A percentile compares a stretch with the other conserved stretches of the same genome.
phyloP scores from a whole-genome alignment of 495 filamentous ascomycete species.

The Lichina pygmaea region DNA sequence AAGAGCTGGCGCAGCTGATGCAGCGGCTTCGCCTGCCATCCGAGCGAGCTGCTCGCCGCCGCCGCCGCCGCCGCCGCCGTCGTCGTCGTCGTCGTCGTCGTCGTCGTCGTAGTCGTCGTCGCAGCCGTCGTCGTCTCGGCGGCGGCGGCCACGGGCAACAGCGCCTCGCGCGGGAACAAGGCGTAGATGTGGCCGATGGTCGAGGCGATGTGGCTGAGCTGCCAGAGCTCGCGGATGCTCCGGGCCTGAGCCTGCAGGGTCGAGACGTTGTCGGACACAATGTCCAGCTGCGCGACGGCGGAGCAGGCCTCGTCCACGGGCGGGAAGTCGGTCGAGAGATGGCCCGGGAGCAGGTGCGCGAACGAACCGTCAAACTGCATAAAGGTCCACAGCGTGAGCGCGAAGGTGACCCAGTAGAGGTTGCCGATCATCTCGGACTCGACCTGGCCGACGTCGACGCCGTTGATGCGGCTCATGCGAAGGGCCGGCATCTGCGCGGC shows the following conservation, averaged over 20 bases:
- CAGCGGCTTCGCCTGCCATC: conserved; percentile 3
- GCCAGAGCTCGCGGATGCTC: conserved; percentile 6
- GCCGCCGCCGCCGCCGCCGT: too few relatives aligned
- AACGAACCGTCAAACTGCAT: conserved; percentile 5
- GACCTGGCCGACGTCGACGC: conserved; percentile 6
- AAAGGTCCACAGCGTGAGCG: conserved; percentile 6
- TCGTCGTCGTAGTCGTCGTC: too few relatives aligned
- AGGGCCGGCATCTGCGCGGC: conserved; percentile 1
- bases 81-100: too few relatives aligned
- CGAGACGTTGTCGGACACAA: conserved; percentile 6
- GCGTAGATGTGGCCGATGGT: conserved; percentile 6
- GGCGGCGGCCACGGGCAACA: not conserved
- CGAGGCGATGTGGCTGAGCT: conserved; percentile 5
- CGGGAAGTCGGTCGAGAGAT: conserved; percentile 2
- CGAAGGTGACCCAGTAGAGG: conserved; percentile 6
- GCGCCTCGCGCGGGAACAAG: not conserved
- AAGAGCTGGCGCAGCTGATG: conserved; percentile 3
- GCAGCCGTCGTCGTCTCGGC: not conserved
- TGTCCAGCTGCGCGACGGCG: conserved; percentile 3
- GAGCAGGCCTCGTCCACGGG: conserved; percentile 5
- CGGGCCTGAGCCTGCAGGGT: conserved; percentile 5
- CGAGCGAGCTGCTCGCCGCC: too few relatives aligned
- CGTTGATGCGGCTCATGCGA: conserved; percentile 5
- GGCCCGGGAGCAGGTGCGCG: conserved; percentile 3
- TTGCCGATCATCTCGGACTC: conserved; percentile 6